phyloP scores from a whole-genome alignment of 2,329 filamentous ascomycete genomes.

The Cytospora schulzeri region DNA sequence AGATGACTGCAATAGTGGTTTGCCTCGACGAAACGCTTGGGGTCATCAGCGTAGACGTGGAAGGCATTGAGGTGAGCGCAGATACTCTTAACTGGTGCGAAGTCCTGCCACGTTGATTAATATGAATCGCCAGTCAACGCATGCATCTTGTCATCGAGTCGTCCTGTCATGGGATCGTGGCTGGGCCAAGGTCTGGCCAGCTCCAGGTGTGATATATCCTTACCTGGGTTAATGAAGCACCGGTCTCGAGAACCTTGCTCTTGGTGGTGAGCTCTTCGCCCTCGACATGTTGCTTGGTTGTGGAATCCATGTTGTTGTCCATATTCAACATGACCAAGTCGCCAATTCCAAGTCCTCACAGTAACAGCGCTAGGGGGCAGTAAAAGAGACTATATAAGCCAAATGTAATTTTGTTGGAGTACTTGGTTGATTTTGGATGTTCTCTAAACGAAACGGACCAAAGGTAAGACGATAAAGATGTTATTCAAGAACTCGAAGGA shows the following conservation, averaged over 20 bases:
- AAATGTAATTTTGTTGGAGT: not conserved
- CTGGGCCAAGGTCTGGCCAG: no score
- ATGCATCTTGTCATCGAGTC: not conserved
- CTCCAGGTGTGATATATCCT: not conserved
- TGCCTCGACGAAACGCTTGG: constrained; percentile 68
- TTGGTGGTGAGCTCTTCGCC: constrained; percentile 55
- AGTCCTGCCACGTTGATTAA: constrained; percentile 48
- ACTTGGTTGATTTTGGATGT: no score
- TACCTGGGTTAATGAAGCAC: constrained; percentile 61
- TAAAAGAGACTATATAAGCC: no score
- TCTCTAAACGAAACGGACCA: no score
- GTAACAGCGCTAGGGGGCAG: no score
- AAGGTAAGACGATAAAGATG: not conserved
- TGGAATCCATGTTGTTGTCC: constrained; percentile 2
- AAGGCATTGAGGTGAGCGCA: constrained; percentile 88
- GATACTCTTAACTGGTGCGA: constrained; percentile 71
- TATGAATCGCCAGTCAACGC: not conserved
- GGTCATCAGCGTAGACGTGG: constrained; percentile 77
- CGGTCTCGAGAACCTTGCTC: constrained; percentile 63
- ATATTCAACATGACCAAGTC: constrained; percentile 27
- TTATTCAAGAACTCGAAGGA: no score
- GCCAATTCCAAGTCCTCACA: not conserved
- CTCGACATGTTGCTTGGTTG: constrained; percentile 26
- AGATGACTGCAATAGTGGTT: constrained; percentile 86
- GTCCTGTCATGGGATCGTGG: not conserved